Percentiles rank a stretch among this genome's conserved stretches.
Evolutionary conservation across 2,329 filamentous ascomycete species (phyloP).

Genomic region (Aspergillus felis): DNA sequence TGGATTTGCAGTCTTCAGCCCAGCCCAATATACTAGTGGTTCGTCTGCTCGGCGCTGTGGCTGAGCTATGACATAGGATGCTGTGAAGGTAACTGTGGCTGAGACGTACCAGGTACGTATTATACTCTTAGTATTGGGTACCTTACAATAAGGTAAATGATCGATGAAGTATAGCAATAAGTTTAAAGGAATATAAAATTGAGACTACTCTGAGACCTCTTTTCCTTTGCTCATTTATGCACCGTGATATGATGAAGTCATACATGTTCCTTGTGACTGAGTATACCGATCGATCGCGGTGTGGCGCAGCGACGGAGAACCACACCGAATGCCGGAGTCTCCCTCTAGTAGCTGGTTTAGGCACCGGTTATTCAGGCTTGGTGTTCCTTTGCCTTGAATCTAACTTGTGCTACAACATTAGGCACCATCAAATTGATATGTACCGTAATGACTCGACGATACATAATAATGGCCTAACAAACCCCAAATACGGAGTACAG

Average conservation of each 20-base stretch:
- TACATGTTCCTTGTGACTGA: background rate
- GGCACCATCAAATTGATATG: background rate
- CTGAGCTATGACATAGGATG: conserved; percentile 24
- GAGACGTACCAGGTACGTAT: background rate
- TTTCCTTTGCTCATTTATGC: background rate
- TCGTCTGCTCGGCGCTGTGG: conserved; percentile 17
- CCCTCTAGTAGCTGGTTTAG: background rate
- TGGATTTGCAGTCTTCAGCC: background rate
- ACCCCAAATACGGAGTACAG: background rate
- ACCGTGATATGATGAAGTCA: background rate
- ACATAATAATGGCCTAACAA: background rate
- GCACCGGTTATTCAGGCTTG: background rate
- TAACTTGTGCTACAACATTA: background rate
- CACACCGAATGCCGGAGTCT: background rate
- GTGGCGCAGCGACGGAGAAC: background rate
- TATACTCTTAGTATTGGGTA: background rate
- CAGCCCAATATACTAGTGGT: conserved; percentile 19
- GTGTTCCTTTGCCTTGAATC: background rate
- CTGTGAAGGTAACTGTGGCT: conserved; percentile 7
- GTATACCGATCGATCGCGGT: background rate
- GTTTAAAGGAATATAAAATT: background rate
- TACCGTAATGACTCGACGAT: background rate
- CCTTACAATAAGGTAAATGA: no score
- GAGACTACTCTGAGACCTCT: background rate
- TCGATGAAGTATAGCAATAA: no score